phyloP scores from a whole-genome alignment of 2,329 filamentous ascomycete genomes.

The Aspergillus sp. region DNA sequence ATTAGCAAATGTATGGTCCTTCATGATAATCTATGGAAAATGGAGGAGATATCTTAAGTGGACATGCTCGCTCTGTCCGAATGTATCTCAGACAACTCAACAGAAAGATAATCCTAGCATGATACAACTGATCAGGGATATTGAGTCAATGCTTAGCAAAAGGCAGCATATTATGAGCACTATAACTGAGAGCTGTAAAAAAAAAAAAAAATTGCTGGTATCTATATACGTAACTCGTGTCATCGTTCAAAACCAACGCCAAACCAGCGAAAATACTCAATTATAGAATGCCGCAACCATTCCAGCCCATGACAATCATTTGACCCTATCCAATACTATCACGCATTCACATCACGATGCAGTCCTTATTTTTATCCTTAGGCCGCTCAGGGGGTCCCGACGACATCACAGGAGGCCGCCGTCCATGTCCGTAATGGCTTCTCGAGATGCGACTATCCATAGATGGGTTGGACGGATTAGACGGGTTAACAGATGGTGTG shows the following conservation, averaged over 20 bases:
- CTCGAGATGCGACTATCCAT: constrained; percentile 15
- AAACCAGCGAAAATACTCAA: constrained; percentile 3
- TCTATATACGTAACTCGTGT: not conserved
- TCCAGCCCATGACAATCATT: not conserved
- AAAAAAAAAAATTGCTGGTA: not conserved
- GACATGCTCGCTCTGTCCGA: no score
- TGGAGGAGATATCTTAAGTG: no score
- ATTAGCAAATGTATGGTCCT: no score
- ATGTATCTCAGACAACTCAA: no score
- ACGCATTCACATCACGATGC: constrained; percentile 33
- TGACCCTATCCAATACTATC: no score
- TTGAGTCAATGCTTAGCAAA: no score
- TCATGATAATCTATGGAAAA: no score
- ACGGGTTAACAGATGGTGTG: constrained; percentile 24
- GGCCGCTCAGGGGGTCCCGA: constrained; percentile 12
- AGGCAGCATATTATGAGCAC: no score
- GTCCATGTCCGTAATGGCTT: constrained; percentile 9
- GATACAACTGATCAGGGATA: no score
- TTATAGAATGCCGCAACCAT: not conserved
- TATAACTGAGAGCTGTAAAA: no score
- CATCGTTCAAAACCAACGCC: not conserved
- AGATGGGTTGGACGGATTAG: constrained; percentile 13
- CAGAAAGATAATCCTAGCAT: no score
- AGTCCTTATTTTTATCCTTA: constrained; percentile 35
- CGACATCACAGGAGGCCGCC: constrained; percentile 8